A percentile compares a stretch with the other conserved stretches of the same genome.
These are phyloP conservation scores for Choricystis sp. DNA, from an alignment of 139 green algal genomes.

Conservation along the genomic window DNA sequence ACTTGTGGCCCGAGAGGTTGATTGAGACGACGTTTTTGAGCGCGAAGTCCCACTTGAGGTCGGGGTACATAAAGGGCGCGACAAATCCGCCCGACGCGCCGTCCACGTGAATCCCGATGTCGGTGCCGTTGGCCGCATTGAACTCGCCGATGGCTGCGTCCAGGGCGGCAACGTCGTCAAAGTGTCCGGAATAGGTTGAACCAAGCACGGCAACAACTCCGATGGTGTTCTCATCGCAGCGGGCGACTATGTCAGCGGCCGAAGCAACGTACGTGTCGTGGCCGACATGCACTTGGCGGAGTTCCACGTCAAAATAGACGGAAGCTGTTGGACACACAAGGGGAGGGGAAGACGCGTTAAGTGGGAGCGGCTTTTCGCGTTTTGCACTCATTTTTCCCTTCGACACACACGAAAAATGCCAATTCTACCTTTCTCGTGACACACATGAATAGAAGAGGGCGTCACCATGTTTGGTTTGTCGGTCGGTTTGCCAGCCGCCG, in stretches of 20 bases:
- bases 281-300: conserved; percentile 11
- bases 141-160: conserved; percentile 19
- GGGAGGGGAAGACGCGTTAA: no score
- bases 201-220: conserved; percentile 40
- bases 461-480: conserved; percentile 49
- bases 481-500: conserved; percentile 16
- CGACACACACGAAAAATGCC: no score
- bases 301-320: conserved; percentile 53
- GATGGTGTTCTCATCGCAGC: conserved; percentile 55
- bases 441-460: conserved; percentile 27
- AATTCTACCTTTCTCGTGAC: conserved; percentile 16
- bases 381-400: no score
- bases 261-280: conserved; percentile 16
- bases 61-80: conserved; percentile 48
- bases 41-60: conserved; percentile 55
- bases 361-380: no score
- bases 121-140: conserved; percentile 26
- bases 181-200: conserved; percentile 50
- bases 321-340: no score
- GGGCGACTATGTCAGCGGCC: conserved; percentile 11
- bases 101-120: conserved; percentile 52
- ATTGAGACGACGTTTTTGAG: conserved; percentile 41
- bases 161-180: conserved; percentile 38
- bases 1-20: conserved; percentile 44
- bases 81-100: conserved; percentile 46